phyloP scores from a whole-genome alignment of 306 rosid genomes.

The Echinosophora koreensis region DNA sequence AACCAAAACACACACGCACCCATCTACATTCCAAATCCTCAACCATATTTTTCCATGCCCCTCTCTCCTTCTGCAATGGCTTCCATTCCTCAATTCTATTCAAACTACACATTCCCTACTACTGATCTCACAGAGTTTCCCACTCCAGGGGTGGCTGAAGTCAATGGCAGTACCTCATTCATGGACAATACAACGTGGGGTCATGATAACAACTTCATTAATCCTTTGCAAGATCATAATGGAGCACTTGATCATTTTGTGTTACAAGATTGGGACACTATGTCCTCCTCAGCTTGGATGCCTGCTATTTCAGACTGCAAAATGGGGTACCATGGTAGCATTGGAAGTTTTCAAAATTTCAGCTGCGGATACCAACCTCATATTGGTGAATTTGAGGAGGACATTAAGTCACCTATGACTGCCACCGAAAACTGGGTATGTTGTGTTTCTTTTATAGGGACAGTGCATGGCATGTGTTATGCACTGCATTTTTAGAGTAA shows the following conservation, averaged over 20 bases:
- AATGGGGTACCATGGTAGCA: slow-evolving; percentile 34
- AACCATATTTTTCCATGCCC: slow-evolving; percentile 2
- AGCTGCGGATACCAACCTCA: slow-evolving; percentile 33
- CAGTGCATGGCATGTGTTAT: neutral
- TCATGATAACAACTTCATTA: slow-evolving; percentile 37
- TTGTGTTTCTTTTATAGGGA: neutral
- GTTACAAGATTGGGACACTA: slow-evolving; percentile 28
- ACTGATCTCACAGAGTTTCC: slow-evolving; percentile 33
- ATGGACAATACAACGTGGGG: slow-evolving; percentile 47
- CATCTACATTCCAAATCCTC: neutral
- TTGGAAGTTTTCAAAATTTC: slow-evolving; percentile 39
- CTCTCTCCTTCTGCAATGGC: slow-evolving; percentile 50
- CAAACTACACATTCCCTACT: slow-evolving; percentile 50
- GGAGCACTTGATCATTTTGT: slow-evolving; percentile 19
- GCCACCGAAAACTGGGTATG: slow-evolving; percentile 52
- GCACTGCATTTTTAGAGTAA: neutral
- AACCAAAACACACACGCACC: neutral
- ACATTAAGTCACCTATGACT: slow-evolving; percentile 50
- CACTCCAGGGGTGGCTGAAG: neutral
- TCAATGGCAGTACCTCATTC: neutral
- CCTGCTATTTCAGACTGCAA: slow-evolving; percentile 40
- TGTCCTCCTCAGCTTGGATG: slow-evolving; percentile 40
- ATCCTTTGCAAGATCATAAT: slow-evolving; percentile 41
- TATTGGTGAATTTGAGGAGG: slow-evolving; percentile 42
- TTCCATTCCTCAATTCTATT: slow-evolving; percentile 55